phyloP scores from a whole-genome alignment of 2,329 filamentous ascomycete species.

The Botrytis byssoidea region DNA sequence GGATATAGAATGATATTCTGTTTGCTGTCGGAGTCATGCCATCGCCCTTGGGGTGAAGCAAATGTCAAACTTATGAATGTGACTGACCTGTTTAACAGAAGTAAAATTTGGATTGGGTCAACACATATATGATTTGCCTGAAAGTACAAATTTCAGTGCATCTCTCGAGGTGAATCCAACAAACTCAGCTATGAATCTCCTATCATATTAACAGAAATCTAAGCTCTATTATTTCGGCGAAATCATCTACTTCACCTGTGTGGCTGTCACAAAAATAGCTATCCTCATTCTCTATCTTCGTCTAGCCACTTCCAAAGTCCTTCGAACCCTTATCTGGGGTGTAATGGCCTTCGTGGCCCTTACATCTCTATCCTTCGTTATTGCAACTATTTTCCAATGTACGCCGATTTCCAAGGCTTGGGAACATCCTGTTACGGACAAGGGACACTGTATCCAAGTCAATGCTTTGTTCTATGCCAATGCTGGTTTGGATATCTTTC shows the following conservation, averaged over 20 bases:
- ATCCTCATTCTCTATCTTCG: slow-evolving; percentile 14
- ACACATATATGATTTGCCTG: slow-evolving; percentile 14
- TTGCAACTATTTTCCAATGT: slow-evolving; percentile 16
- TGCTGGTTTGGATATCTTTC: slow-evolving; percentile 11
- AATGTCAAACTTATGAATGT: background rate
- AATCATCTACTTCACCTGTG: slow-evolving; percentile 6
- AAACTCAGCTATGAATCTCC: background rate
- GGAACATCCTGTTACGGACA: background rate
- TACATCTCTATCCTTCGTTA: background rate
- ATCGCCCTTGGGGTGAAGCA: background rate
- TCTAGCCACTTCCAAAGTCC: background rate
- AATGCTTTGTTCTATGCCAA: slow-evolving; percentile 16
- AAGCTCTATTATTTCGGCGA: slow-evolving; percentile 19
- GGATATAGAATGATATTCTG: background rate
- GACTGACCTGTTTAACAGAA: slow-evolving; percentile 5
- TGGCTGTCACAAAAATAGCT: slow-evolving; percentile 10
- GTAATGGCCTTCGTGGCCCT: slow-evolving; percentile 8
- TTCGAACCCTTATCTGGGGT: background rate
- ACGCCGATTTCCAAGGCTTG: slow-evolving; percentile 9
- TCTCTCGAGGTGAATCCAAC: slow-evolving; percentile 12
- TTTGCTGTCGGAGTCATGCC: background rate
- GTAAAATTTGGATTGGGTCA: slow-evolving; percentile 16
- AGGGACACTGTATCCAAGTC: slow-evolving; percentile 1
- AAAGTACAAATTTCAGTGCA: slow-evolving; percentile 8
- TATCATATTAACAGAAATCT: background rate